Evolutionary conservation across 2,329 filamentous ascomycete species (phyloP), one percentile per base, ranked within the genome.

Genomic region (Thelonectria olida): DNA sequence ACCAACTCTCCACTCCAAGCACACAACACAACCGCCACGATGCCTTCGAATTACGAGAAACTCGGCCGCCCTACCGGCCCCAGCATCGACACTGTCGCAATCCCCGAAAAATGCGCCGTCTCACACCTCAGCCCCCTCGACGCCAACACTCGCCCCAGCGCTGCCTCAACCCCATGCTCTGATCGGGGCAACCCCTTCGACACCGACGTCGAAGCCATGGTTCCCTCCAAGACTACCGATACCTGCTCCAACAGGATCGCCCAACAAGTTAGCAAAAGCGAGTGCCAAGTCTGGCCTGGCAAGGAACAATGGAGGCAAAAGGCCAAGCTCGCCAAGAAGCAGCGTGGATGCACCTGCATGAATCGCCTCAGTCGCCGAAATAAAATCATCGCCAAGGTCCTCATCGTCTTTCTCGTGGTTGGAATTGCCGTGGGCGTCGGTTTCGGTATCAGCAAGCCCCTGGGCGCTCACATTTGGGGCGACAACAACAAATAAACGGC

Each of bases 301-400:
- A 82, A 86, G 70, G 80, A 83, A 22, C 82, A 88, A 71, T 88
- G 87, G 85, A 85, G 84, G 74, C 79, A 81, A 62, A 86, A 87
- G 78, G 84, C 85, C 62, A 85, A 84, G 75, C 82, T 79, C 10
- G 83, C 84, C 61, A 86, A 86, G 77, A 83, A 81, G 61, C 76
- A 79, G 62, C 81, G 78, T 55, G 59, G 69, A 42, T 87, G 85
- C 74, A 81, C 81, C 56, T 85, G 81, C 63, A 78, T 89, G 75
- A 82, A 83, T 44, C 74, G 75, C 28, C 79, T 88, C 52, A 84
- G 80, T 77, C 81, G 80, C 68, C 82, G 84, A 48, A 87, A 83
- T 65, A 81, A 81, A 36, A 81, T 88, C 63, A 77, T 83, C 34
- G 77, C 77, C 66, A 88, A 88, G 76, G 74, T 89, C n/a, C 66